Base-by-base conservation (phyloP, 1,284 basidiomycete species). In the Irpex lacteus region DNA sequence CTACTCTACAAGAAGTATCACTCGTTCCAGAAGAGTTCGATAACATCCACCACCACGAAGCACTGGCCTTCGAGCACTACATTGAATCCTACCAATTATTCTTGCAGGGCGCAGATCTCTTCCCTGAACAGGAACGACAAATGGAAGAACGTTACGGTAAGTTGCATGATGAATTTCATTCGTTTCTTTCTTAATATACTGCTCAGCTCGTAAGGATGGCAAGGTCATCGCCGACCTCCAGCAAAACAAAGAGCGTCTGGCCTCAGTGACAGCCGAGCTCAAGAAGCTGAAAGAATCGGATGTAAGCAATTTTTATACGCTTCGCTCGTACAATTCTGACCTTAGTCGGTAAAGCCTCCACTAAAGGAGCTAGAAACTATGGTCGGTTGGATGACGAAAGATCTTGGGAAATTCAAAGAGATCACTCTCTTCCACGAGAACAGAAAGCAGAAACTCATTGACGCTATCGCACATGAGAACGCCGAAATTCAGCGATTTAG, bases 71-170 rank as follows among this genome's bases (percentile, higher is more conserved):
- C 70, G 85, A 93, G 60, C 94, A 91, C 75, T 87, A 85, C 50
- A 78, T 85, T 4, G 82, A 85, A 59, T 84, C 91, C 0, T 96
- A 96, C 70, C 77, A 82, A 2, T 74, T 85, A 18, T 96, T 94
- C 82, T 77, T 94, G 38, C 83, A 87, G 54, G 85, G 86, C 3
- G 81, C 82, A 8, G 93, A 95, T 68, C 82, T 89, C 32, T 94
- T 92, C 67, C 79, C 83, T 0, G 87, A 90, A 63, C 86, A 88
- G 59, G 89, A 92, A 62, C 81, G 84, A 66, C 78, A 81, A 52
- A 73, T 96, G 11, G 90, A 93, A 68, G 86, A 87, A 37, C 85
- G 88, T 64, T 95, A 94, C 74, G 86, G 94, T 91, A 66, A 60
- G 84, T 71, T 1, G 13, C 19, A 15, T 53, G 18, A 40, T 63